A percentile compares a stretch with the other conserved stretches of the same genome.
Evolutionary conservation across 2,329 filamentous ascomycete genomes (phyloP).

Genomic region (Penicillium sp.): DNA sequence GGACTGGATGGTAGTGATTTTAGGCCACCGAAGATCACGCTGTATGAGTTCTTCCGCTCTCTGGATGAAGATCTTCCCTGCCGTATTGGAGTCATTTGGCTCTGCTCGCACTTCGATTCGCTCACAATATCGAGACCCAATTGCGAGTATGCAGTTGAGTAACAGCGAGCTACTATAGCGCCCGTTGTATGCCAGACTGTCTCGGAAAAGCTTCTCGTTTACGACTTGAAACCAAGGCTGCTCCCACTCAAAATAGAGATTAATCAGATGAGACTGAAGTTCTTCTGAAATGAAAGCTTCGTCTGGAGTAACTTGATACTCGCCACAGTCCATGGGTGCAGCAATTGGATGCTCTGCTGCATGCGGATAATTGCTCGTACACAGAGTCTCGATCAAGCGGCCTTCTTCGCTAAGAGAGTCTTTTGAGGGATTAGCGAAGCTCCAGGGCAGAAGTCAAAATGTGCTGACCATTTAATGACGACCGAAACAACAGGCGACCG

Average conservation of each 20-base stretch:
- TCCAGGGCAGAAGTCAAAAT: background rate
- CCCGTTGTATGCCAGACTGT: slow-evolving; percentile 26
- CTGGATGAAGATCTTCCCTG: slow-evolving; percentile 33
- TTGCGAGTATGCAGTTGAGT: slow-evolving; percentile 36
- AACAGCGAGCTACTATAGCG: slow-evolving; percentile 34
- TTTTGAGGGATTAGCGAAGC: too few species aligned
- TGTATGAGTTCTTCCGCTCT: slow-evolving; percentile 25
- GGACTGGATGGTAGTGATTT: slow-evolving; percentile 40
- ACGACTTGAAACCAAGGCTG: slow-evolving; percentile 39
- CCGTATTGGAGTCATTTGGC: slow-evolving; percentile 34
- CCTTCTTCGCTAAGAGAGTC: too few species aligned
- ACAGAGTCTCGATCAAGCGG: too few species aligned
- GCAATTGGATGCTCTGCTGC: too few species aligned
- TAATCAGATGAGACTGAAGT: slow-evolving; percentile 31
- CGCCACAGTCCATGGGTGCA: too few species aligned
- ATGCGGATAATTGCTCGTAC: too few species aligned
- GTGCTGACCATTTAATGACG: slow-evolving; percentile 12
- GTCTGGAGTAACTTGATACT: background rate
- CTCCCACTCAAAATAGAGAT: slow-evolving; percentile 40
- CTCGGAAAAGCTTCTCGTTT: slow-evolving; percentile 37
- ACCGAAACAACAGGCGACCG: slow-evolving; percentile 35
- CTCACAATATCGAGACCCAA: slow-evolving; percentile 37
- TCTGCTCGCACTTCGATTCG: slow-evolving; percentile 31
- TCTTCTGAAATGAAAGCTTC: slow-evolving; percentile 18
- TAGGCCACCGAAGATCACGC: slow-evolving; percentile 29